Base-by-base conservation (phyloP, 371 early-diverging fungal genomes). In the Mucor velutinosus region DNA sequence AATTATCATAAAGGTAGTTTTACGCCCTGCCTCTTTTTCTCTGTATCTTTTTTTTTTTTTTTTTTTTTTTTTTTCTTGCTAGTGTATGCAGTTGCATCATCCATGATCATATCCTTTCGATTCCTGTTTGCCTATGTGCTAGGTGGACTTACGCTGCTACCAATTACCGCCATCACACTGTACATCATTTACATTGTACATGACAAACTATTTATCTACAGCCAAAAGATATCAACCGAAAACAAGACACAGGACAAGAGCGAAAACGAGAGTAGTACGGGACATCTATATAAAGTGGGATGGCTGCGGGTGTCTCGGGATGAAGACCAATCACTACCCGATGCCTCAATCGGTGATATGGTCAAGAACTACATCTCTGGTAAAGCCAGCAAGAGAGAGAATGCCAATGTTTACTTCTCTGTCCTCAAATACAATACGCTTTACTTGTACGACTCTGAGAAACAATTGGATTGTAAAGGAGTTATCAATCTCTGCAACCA, bases 381-480 rank as follows among this genome's bases (percentile, higher is more conserved):
- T 64, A 73, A 70, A 49, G 72, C 64, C 56, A 74, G 57, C 64
- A 76, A 65, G 41, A 61, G 60, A 64, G 74, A 70, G 30, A 63
- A 56, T 21, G 78, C 80, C 70, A 86, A 89, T 62, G 71, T 83
- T 30, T 92, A 86, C 65, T 96, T 88, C 76, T 93, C 87, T 3
- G 94, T 94, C 4, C 73, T 96, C 47, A 90, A 92, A 56, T 87
- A 92, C 75, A 87, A 90, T 58, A 92, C 91, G 11, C 76, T 96
- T 33, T 92, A 90, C 60, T 75, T 96, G 58, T 96, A 96, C 73
- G 92, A 93, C 60, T 89, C 90, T 47, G 95, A 94, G 65, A 84
- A 89, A 39, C 90, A 91, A 72, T 72, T 87, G 55, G 94, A 95
- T 64, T 94, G 95, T 73, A 86, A 89, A 43, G 87, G 88, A 7